phyloP scores from a whole-genome alignment of 176 grass and related monocot genomes.

The Triticum monococcum region DNA sequence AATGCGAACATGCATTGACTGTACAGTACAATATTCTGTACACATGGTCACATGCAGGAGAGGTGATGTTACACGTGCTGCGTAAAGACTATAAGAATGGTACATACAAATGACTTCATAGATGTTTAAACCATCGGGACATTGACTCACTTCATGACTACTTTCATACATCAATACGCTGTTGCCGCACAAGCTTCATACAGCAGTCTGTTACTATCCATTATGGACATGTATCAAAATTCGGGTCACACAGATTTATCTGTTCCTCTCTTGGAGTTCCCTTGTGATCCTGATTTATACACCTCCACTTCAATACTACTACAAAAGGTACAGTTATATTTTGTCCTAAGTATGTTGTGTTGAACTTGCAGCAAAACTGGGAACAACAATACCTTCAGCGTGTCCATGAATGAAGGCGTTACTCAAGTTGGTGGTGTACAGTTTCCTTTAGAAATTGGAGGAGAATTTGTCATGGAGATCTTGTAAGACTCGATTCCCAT shows the following conservation, averaged over 20 bases:
- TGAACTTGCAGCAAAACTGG: slow-evolving; percentile 48
- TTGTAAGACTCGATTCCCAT: slow-evolving; percentile 41
- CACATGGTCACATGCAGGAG: background rate
- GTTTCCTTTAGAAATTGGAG: slow-evolving; percentile 50
- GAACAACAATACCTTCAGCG: slow-evolving; percentile 39
- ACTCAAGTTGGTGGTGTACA: slow-evolving; percentile 55
- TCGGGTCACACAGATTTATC: background rate
- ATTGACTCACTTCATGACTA: background rate
- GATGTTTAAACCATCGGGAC: background rate
- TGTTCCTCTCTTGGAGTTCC: background rate
- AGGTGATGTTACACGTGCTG: background rate
- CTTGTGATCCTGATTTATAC: background rate
- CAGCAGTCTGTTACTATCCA: background rate
- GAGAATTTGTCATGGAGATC: slow-evolving; percentile 63
- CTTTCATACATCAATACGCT: background rate
- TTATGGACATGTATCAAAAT: background rate
- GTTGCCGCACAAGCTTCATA: background rate
- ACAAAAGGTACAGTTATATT: background rate
- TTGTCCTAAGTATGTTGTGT: background rate
- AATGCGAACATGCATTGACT: background rate
- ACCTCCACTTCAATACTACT: background rate
- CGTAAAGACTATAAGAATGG: background rate
- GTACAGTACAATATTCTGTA: background rate
- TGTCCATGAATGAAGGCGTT: slow-evolving; percentile 56
- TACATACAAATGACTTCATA: background rate